These are phyloP conservation scores for Nigrospora sphaerica DNA, from an alignment of 2,329 filamentous ascomycete species.

Conservation along the genomic window DNA sequence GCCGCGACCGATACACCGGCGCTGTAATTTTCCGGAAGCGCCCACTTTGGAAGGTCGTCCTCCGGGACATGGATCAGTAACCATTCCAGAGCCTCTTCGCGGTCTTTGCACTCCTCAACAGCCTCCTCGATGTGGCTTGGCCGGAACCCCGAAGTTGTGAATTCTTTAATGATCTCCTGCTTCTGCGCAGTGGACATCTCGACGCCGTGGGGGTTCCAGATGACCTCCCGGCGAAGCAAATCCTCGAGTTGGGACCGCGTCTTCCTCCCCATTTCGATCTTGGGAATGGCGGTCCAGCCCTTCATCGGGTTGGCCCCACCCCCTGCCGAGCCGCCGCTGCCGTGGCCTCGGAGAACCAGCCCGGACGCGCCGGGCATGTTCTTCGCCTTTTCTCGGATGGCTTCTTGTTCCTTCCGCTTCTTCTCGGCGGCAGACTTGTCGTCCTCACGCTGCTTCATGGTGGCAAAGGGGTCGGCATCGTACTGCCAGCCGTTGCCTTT, in stretches of 20 bases:
- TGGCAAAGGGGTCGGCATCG: conserved; percentile 86
- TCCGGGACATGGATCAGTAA: conserved; percentile 94
- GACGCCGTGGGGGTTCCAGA: conserved; percentile 81
- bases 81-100: conserved; percentile 92
- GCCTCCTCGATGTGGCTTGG: conserved; percentile 85
- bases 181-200: conserved; percentile 53
- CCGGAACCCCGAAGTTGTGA: conserved; percentile 78
- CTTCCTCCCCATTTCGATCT: conserved; percentile 85
- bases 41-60: conserved; percentile 90
- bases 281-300: conserved; percentile 78
- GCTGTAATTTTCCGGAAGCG: conserved; percentile 83
- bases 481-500: conserved; percentile 86
- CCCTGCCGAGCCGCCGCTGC: conserved; percentile 23
- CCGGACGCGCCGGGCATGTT: conserved; percentile 54
- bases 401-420: conserved; percentile 66
- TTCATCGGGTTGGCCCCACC: conserved; percentile 47
- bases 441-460: conserved; percentile 71
- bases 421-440: conserved; percentile 71
- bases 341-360: conserved; percentile 42
- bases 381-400: conserved; percentile 60
- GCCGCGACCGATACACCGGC: conserved; percentile 84
- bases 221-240: conserved; percentile 67
- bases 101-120: conserved; percentile 77
- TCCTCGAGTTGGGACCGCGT: conserved; percentile 74
- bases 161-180: conserved; percentile 59